Evolutionary conservation across 148 eudicot species (phyloP).

Genomic region (Vaccinium macrocarpon): DNA sequence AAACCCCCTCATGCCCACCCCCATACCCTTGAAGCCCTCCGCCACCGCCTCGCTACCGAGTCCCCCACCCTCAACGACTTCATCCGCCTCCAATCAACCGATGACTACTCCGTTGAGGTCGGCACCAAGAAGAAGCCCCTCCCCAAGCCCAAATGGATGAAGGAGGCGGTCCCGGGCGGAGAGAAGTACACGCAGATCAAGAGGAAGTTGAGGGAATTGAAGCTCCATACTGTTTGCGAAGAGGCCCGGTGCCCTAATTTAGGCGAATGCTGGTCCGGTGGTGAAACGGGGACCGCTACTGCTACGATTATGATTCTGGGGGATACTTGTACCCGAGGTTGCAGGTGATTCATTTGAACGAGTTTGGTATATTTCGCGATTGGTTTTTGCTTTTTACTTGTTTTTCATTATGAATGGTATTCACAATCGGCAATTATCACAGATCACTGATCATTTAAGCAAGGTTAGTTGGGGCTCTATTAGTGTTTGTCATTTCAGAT

Average conservation of each 20-base stretch:
- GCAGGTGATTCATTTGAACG: constrained; percentile 43
- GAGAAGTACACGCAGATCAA: constrained; percentile 86
- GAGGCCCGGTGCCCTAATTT: constrained; percentile 94
- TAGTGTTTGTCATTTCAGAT: neutral
- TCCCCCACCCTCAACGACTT: constrained; percentile 61
- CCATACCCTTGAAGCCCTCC: constrained; percentile 66
- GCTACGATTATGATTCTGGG: constrained; percentile 97
- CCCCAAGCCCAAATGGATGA: constrained; percentile 98
- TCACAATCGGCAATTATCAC: neutral
- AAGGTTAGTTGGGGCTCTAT: neutral
- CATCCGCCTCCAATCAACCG: constrained; percentile 33
- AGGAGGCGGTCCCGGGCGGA: constrained; percentile 80
- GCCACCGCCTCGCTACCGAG: constrained; percentile 73
- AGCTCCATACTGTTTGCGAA: constrained; percentile 90
- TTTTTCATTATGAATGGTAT: neutral
- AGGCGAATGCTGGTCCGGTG: constrained; percentile 99
- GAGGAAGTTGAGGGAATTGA: constrained; percentile 78
- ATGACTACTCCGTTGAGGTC: constrained; percentile 78
- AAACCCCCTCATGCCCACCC: constrained; percentile 21
- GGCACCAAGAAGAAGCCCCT: constrained; percentile 87
- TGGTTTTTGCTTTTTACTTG: no score
- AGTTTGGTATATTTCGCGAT: no score
- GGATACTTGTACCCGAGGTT: constrained; percentile 96
- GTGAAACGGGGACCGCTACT: constrained; percentile 92
- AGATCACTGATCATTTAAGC: neutral